A percentile compares a stretch with the other conserved stretches of the same genome.
phyloP scores from a whole-genome alignment of 768 basidiomycete genomes.

The Lepiota brunneoincarnata region DNA sequence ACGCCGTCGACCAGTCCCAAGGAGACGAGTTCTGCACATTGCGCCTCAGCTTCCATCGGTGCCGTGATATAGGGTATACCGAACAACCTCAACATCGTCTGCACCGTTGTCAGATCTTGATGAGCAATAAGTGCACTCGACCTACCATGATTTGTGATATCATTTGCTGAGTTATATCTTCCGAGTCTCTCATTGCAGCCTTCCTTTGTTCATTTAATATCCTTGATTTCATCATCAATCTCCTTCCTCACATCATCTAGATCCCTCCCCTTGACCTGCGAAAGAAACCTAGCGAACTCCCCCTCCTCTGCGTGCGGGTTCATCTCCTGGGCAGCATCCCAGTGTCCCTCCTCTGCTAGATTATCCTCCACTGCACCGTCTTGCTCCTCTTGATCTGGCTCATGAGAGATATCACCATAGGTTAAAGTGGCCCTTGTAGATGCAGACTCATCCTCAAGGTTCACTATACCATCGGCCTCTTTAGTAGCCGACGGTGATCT shows the following conservation, averaged over 20 bases:
- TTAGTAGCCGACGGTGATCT: neutral
- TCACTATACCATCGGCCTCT: neutral
- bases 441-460: neutral
- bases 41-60: constrained; percentile 99
- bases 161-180: constrained; percentile 96
- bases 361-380: constrained; percentile 13
- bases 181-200: constrained; percentile 88
- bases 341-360: constrained; percentile 33
- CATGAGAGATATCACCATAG: neutral
- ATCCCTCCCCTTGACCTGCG: constrained; percentile 86
- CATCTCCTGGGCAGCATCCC: constrained; percentile 88
- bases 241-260: constrained; percentile 80
- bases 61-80: constrained; percentile 98
- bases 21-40: constrained; percentile 88
- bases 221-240: constrained; percentile 88
- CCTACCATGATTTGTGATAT: constrained; percentile 76
- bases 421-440: neutral
- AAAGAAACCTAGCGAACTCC: constrained; percentile 90
- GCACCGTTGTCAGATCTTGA: neutral
- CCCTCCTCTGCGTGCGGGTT: constrained; percentile 75
- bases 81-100: constrained; percentile 91
- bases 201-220: constrained; percentile 81
- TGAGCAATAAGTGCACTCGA: constrained; percentile 4
- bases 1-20: constrained; percentile 92
- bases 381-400: constrained; percentile 2